Conservation (phyloP, 169 alveolate species). For the Plasmodium falciparum region DNA sequence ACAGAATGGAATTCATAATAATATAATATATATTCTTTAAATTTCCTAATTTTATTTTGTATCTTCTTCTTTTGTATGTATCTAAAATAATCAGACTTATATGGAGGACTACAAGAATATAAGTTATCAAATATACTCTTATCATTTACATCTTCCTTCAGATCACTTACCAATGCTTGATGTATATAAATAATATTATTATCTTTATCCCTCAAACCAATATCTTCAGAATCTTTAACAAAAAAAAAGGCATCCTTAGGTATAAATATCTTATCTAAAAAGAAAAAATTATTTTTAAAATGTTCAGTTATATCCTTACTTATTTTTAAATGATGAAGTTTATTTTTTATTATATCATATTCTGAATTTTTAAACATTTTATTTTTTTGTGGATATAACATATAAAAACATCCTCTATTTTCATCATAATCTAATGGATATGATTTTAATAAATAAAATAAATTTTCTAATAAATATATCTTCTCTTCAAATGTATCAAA, state of each 20-base stretch:
- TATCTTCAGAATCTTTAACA: slow-evolving; percentile 54
- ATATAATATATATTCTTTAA: slow-evolving; percentile 60
- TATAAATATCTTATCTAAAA: slow-evolving; percentile 66
- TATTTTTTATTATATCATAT: slow-evolving; percentile 31
- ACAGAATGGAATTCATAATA: slow-evolving; percentile 56
- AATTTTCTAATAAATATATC: slow-evolving; percentile 34
- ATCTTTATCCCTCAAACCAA: slow-evolving; percentile 17
- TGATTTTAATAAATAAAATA: slow-evolving; percentile 64
- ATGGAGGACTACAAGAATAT: slow-evolving; percentile 28
- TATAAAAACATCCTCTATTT: slow-evolving; percentile 76
- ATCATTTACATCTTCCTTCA: slow-evolving; percentile 55
- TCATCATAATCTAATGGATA: slow-evolving; percentile 76
- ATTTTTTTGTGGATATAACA: slow-evolving; percentile 69
- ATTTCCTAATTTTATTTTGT: slow-evolving; percentile 71
- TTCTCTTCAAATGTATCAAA: slow-evolving; percentile 40
- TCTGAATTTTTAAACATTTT: slow-evolving; percentile 43
- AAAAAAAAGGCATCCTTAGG: slow-evolving; percentile 77
- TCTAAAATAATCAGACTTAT: slow-evolving; percentile 48
- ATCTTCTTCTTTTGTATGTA: slow-evolving; percentile 58
- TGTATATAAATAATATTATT: slow-evolving; percentile 40
- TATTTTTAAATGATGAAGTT: slow-evolving; percentile 15
- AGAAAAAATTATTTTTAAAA: slow-evolving; percentile 67
- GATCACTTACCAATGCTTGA: slow-evolving; percentile 66
- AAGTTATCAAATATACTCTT: slow-evolving; percentile 24
- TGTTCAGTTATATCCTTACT: slow-evolving; percentile 22